Evolutionary conservation across 371 early-diverging fungal genomes (phyloP), one percentile per base, ranked within the genome.

Genomic region (Apophysomyces elegans): DNA sequence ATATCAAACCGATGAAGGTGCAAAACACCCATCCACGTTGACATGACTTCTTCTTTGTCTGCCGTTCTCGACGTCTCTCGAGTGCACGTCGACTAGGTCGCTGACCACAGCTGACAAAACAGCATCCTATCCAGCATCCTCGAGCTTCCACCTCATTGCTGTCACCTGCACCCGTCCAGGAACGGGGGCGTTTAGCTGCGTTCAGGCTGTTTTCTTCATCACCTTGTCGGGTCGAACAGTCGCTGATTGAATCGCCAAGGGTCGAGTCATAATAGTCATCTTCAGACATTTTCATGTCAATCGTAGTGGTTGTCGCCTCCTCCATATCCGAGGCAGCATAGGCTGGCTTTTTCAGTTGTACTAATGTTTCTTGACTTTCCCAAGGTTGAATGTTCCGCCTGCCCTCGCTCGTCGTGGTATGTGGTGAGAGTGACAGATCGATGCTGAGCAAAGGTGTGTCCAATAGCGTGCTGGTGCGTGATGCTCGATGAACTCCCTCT

Each of bases 341-440:
- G 2, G 54, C 21, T 8, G 5, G 54, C 11, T 21, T 50, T 21
- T 50, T 50, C 36, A 54, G n/a, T 46, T 70, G 73, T 7, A 80
- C 78, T 5, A 80, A 61, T 5, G 80, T 80, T 38, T 80, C 80
- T 56, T 80, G 80, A n/a, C 80, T 80, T 5, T 76, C 80, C 68
- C 73, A 80, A 5, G 80, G 80, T 32, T 74, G 62, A 43, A 54
- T 62, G 11, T 35, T 37, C 8, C 59, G 66, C 16, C 63, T 59
- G 1, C 65, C 65, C 14, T 61, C 61, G 26, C 61, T 45, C 21
- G 62, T 59, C 8, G 56, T 64, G 56, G 58, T 26, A 5, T 61
- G 66, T 11, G 62, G 35, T 8, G 69, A 64, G 1, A 68, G 37
- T 9, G 66, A 57, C 14, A 70, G 47, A 56, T 70, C 70, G 14